These are phyloP conservation scores for Chaetomidium leptoderma DNA, from an alignment of 495 filamentous ascomycete genomes.

Conservation along the genomic window DNA sequence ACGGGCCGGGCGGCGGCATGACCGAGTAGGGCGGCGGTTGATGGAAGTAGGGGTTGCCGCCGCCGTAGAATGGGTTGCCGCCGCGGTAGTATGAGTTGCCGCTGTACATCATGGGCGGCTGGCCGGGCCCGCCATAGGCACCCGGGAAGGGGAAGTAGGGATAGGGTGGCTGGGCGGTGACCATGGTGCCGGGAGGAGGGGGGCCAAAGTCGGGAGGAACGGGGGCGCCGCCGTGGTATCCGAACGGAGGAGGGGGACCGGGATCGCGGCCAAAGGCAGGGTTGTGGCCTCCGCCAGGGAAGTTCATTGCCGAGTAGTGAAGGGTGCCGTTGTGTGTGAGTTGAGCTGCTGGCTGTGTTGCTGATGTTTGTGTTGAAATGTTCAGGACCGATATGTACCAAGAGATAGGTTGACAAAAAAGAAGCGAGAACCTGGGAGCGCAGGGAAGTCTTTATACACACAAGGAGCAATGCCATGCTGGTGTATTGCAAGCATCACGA, in stretches of 20 bases:
- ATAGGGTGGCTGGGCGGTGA: background rate
- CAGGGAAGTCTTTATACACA: background rate
- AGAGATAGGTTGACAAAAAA: background rate
- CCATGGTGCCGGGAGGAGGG: conserved; percentile 14
- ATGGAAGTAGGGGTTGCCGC: background rate
- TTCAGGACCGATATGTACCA: background rate
- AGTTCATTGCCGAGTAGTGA: conserved; percentile 2
- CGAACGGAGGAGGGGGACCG: conserved; percentile 23
- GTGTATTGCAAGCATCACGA: background rate
- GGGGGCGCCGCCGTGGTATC: background rate
- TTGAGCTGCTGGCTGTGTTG: background rate
- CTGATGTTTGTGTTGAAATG: conserved; percentile 14
- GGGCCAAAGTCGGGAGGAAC: conserved; percentile 2
- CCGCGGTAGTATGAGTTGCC: too few relatives aligned
- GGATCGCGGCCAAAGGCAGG: conserved; percentile 26
- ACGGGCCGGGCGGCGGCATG: background rate
- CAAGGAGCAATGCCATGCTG: background rate
- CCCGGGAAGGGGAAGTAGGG: background rate
- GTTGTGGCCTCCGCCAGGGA: conserved; percentile 23
- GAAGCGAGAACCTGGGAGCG: background rate
- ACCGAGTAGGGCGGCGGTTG: background rate
- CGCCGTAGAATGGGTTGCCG: too few relatives aligned
- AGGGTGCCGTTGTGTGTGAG: background rate
- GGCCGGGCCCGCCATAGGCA: background rate
- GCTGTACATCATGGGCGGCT: background rate